Base-by-base conservation (phyloP, 208 protist genomes). In the Trichomonas tenax region DNA sequence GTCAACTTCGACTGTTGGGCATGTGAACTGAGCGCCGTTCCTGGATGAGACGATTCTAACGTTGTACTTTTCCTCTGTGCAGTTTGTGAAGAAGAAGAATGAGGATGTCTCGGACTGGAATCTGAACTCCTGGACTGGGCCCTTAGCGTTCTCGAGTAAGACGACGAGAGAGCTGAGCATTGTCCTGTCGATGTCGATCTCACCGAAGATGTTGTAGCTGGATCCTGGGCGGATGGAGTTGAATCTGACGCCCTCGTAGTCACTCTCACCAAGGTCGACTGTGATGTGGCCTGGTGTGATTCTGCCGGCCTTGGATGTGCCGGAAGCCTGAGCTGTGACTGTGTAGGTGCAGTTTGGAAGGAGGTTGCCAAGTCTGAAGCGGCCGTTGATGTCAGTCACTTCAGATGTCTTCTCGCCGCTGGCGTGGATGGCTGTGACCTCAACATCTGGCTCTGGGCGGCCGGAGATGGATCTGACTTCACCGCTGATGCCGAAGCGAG, bases 81-180 rank as follows among this genome's bases (percentile, higher is more conserved):
- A 93, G 31, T 93, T 93, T 38, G 86, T 93, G 86, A 93, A 93
- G n/a, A 38, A 93, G 86, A 93, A 93, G 44, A 51, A 40, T 38
- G 31, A 36, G 6, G 40, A 49, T 17, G 34, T 17, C n/a, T 93
- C 31, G 6, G 86, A 93, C 26, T 41, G 86, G 86, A 93, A 93
- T 17, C 9, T 93, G 45, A 93, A 93, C 3, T 44, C 14, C n/a
- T 93, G 26, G 4, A 93, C 86, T 49, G 46, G 40, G 14, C n/a
- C 23, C n/a, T 51, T 51, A 0, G 15, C 0, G 21, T 41, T 58
- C 44, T 48, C 44, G n/a, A 93, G 36, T 0, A 44, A 8, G 34
- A 93, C 86, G 31, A 48, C 44, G 8, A 93, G 15, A 38, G 86
- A 44, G 15, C 17, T 21, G 31, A 93, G 46, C 40, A 93, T 48